Percentiles rank a stretch among this genome's conserved stretches.
These are phyloP conservation scores for Bipolaris bicolor DNA, from an alignment of 2,329 filamentous ascomycete species.

Conservation along the genomic window DNA sequence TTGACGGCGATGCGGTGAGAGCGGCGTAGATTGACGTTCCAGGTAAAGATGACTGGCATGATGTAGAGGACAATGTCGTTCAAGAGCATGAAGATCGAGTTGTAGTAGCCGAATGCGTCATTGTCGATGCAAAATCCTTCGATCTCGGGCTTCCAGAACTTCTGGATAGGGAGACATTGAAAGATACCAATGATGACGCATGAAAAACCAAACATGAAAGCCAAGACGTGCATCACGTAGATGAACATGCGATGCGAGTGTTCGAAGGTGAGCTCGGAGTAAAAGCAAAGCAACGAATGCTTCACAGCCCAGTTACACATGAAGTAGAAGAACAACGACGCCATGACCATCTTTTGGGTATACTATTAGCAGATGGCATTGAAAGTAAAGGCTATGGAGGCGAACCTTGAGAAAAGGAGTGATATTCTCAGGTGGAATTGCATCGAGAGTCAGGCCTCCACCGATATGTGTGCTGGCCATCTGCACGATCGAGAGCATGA, in stretches of 20 bases:
- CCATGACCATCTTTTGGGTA: conserved; percentile 25
- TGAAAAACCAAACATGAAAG: conserved; percentile 43
- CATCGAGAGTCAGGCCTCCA: conserved; percentile 23
- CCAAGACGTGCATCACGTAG: conserved; percentile 43
- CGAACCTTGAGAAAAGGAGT: conserved; percentile 22
- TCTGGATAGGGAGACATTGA: conserved; percentile 46
- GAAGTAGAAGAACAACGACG: conserved; percentile 47
- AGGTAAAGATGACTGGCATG: conserved; percentile 49
- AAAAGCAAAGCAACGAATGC: conserved; percentile 50
- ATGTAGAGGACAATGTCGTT: conserved; percentile 49
- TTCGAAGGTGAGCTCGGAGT: conserved; percentile 45
- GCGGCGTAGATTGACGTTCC: conserved; percentile 42
- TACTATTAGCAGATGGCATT: not conserved
- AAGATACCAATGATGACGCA: conserved; percentile 45
- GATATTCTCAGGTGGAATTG: conserved; percentile 18
- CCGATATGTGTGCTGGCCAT: conserved; percentile 32
- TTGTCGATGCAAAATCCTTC: conserved; percentile 46
- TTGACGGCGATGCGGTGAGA: conserved; percentile 45
- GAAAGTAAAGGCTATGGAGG: too few relatives aligned
- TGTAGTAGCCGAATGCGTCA: conserved; percentile 46
- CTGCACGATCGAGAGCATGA: conserved; percentile 32
- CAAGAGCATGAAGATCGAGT: conserved; percentile 47
- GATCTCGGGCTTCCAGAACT: conserved; percentile 36
- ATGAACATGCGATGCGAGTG: conserved; percentile 34
- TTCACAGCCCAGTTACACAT: conserved; percentile 51